Conservation (phyloP, 2,329 filamentous ascomycete genomes). For the Cordyceps javanica region DNA sequence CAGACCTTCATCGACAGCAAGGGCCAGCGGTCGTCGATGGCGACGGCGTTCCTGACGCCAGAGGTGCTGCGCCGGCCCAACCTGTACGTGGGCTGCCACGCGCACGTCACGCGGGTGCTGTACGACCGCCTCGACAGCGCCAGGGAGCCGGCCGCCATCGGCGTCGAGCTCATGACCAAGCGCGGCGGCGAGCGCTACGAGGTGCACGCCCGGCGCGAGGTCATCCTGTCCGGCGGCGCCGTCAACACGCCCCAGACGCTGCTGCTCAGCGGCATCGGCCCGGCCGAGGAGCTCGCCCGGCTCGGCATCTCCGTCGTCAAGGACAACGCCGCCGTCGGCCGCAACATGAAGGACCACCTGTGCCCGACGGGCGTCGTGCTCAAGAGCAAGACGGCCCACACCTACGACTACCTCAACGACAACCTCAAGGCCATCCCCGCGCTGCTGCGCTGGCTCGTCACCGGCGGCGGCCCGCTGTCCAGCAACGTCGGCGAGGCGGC, state of each 20-base stretch:
- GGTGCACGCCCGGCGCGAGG: slow-evolving; percentile 33
- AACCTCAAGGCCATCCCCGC: slow-evolving; percentile 15
- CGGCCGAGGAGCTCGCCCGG: slow-evolving; percentile 28
- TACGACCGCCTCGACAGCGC: slow-evolving; percentile 13
- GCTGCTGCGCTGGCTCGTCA: slow-evolving; percentile 15
- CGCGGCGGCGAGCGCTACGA: slow-evolving; percentile 13
- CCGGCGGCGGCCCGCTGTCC: slow-evolving; percentile 16
- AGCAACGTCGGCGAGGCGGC: slow-evolving; percentile 17
- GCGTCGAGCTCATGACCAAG: slow-evolving; percentile 15
- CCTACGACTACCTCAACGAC: slow-evolving; percentile 15
- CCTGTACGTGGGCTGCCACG: slow-evolving; percentile 16
- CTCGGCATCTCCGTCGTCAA: slow-evolving; percentile 44
- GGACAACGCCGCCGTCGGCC: slow-evolving; percentile 56
- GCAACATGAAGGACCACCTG: slow-evolving; percentile 35
- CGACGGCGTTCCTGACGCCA: slow-evolving; percentile 16
- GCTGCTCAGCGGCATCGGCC: slow-evolving; percentile 38
- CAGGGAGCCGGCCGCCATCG: slow-evolving; percentile 14
- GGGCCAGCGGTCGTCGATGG: slow-evolving; percentile 17
- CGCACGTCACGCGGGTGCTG: slow-evolving; percentile 15
- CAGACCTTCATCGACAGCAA: slow-evolving; percentile 17
- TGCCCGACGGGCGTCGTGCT: slow-evolving; percentile 13
- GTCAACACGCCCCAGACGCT: slow-evolving; percentile 39
- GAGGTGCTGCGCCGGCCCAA: slow-evolving; percentile 15
- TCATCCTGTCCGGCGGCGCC: slow-evolving; percentile 40
- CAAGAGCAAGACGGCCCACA: slow-evolving; percentile 14